These are phyloP conservation scores for Paecilomyces sp. DNA, from an alignment of 2,329 filamentous ascomycete species.

Conservation along the genomic window DNA sequence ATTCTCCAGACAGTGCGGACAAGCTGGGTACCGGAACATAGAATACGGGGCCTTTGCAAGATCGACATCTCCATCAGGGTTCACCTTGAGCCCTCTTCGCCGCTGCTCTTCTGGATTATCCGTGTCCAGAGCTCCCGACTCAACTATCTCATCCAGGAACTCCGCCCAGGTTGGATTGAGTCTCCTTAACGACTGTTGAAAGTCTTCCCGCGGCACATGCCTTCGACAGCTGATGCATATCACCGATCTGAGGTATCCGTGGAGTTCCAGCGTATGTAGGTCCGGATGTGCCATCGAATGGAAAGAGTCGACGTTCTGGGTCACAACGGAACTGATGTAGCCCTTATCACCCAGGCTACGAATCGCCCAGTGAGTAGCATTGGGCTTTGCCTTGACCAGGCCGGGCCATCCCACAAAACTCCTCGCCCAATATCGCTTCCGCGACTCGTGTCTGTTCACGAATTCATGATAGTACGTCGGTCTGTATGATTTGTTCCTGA, in stretches of 20 bases:
- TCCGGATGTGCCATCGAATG: conserved; percentile 70
- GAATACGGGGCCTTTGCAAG: conserved; percentile 79
- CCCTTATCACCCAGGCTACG: conserved; percentile 64
- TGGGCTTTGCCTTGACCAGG: conserved; percentile 70
- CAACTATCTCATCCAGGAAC: conserved; percentile 65
- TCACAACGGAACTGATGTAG: conserved; percentile 69
- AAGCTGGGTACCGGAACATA: conserved; percentile 85
- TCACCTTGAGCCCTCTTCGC: conserved; percentile 67
- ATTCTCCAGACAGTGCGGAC: conserved; percentile 65
- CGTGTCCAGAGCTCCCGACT: conserved; percentile 67
- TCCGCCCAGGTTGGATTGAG: conserved; percentile 83
- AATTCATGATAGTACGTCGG: conserved; percentile 96
- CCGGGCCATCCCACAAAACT: conserved; percentile 91
- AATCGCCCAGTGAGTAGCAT: conserved; percentile 71
- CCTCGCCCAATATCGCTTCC: conserved; percentile 92
- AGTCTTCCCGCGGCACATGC: conserved; percentile 62
- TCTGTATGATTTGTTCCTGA: conserved; percentile 79
- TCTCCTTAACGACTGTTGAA: conserved; percentile 66
- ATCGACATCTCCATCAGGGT: conserved; percentile 93
- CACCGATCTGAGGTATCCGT: conserved; percentile 78
- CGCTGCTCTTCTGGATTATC: conserved; percentile 66
- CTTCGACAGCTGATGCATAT: conserved; percentile 73
- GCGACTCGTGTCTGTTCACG: conserved; percentile 66
- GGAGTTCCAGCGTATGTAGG: conserved; percentile 73
- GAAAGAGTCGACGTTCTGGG: conserved; percentile 96